phyloP scores from a whole-genome alignment of 768 basidiomycete species.

The Lactifluus echinatus region DNA sequence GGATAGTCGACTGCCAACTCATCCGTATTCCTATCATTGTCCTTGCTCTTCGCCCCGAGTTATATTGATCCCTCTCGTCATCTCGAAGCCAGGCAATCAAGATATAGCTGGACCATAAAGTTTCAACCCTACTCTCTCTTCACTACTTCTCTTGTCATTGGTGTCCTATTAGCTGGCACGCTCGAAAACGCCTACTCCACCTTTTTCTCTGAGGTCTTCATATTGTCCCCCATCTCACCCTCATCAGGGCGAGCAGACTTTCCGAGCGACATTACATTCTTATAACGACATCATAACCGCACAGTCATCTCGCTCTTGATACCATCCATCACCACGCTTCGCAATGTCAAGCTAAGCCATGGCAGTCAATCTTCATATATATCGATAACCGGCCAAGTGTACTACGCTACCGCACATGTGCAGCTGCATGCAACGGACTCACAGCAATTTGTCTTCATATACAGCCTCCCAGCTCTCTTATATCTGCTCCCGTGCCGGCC shows the following conservation, averaged over 20 bases:
- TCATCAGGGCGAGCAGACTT: background rate
- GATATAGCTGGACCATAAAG: background rate
- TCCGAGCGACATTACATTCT: background rate
- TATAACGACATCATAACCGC: background rate
- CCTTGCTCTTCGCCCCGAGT: background rate
- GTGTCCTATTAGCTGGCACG: background rate
- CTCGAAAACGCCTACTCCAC: background rate
- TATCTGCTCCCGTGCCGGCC: background rate
- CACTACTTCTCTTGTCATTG: background rate
- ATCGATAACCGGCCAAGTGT: conserved; percentile 10
- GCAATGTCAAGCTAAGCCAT: conserved; percentile 2
- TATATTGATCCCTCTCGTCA: background rate
- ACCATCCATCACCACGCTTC: background rate
- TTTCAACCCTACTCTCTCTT: background rate
- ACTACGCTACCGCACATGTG: conserved; percentile 8
- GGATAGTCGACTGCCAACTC: too few species aligned
- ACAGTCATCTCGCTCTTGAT: background rate
- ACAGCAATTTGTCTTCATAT: conserved; percentile 12
- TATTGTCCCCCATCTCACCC: too few species aligned
- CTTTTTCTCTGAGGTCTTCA: too few species aligned
- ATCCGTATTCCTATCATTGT: background rate
- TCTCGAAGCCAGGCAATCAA: background rate
- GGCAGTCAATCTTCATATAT: conserved; percentile 7
- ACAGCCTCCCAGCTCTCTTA: background rate
- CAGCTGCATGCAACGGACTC: conserved; percentile 5